Evolutionary conservation across 2,329 filamentous ascomycete species (phyloP), one percentile per base, ranked within the genome.

Genomic region (Aspergillus hiratsukae): DNA sequence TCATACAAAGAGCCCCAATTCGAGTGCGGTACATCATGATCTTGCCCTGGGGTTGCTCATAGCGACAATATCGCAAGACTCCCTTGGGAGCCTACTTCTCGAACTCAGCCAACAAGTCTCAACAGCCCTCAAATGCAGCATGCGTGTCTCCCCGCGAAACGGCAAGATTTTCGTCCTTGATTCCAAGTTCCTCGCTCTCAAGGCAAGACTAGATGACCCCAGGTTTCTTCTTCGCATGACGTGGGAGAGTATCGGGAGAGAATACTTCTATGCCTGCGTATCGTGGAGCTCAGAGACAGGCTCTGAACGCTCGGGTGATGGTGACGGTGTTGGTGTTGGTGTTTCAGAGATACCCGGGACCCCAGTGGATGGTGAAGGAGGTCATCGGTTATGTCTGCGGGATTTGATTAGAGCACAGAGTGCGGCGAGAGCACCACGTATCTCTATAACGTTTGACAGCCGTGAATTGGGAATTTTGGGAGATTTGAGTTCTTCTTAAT

Each of bases 111-210:
- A 60, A 45, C 40, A 50, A 2, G 49, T 69, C 50, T 59, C 55
- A 50, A 48, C 54, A 2, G 19, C 28, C 3, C 45, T 68, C 6
- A 43, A 56, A 9, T 19, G 28, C 21, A 48, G 27, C n/a, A 21
- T 46, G 9, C 17, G 41, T 14, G 14, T 11, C 1, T 49, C 57
- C 2, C 57, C 64, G 6, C 29, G 37, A 11, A 55, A 43, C 2
- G 74, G 71, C 17, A 68, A 64, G 27, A 64, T 76, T 4, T 66
- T 75, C 45, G 65, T 76, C 48, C 64, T 76, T 10, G 61, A 69
- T 43, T 61, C 63, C 17, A 61, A 53, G 7, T 58, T 73, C 19
- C 49, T 70, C 11, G 31, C 51, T 21, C 57, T 62, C 21, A 43
- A 52, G 8, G 48, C 57, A 10, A 53, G 55, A 1, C 53, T 61